phyloP scores from a whole-genome alignment of 129 eudicot genomes.

The Rutidosis leptorrhynchoides region DNA sequence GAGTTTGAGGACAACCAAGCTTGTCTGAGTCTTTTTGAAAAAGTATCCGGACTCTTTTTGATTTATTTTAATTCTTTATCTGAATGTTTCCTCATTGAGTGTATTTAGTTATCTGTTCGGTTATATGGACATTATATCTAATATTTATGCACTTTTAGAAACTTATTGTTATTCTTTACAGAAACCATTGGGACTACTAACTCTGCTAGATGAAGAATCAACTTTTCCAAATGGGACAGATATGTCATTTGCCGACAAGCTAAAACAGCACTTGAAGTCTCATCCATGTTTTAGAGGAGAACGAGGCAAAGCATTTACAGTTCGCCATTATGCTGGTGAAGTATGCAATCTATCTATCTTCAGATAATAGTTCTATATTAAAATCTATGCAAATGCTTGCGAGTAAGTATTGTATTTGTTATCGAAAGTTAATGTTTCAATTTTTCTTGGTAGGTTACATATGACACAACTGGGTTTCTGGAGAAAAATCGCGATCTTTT shows the following conservation, averaged over 20 bases:
- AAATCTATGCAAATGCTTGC: background rate
- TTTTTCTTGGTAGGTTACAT: conserved; percentile 49
- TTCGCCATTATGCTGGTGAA: conserved; percentile 91
- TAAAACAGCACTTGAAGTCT: conserved; percentile 62
- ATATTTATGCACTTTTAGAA: background rate
- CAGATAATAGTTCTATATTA: background rate
- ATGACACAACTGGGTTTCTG: conserved; percentile 71
- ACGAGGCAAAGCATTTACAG: conserved; percentile 72
- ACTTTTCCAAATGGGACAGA: conserved; percentile 86
- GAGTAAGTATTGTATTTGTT: background rate
- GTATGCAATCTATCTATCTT: conserved; percentile 41
- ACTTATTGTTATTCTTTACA: conserved; percentile 32
- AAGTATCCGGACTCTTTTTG: conserved; percentile 36
- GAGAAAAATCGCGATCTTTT: conserved; percentile 74
- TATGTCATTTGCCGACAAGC: conserved; percentile 71
- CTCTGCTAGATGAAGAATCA: conserved; percentile 85
- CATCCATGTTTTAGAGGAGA: conserved; percentile 75
- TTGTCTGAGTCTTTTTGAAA: conserved; percentile 80
- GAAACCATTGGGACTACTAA: conserved; percentile 83
- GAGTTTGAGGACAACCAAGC: conserved; percentile 94
- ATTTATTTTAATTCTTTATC: background rate
- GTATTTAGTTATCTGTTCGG: conserved; percentile 2
- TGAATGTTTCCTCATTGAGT: background rate
- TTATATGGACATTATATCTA: conserved; percentile 9
- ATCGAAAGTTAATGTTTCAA: conserved; percentile 16